Base-by-base conservation (phyloP, 73 alveolate species). In the Effrenium voratum region DNA sequence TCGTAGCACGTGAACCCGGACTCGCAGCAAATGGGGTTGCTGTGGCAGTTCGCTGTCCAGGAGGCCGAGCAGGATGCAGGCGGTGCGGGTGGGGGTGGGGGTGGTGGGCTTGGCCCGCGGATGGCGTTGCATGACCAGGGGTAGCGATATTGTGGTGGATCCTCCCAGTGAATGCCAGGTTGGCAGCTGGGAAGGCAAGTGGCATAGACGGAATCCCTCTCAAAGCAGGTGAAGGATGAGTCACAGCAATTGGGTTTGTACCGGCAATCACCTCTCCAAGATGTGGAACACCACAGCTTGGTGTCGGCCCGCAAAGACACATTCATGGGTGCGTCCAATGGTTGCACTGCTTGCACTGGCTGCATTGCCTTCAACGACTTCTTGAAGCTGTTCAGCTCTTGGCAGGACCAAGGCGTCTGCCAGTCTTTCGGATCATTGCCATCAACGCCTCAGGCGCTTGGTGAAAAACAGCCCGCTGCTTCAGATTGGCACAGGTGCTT, bases 81-180 rank as follows among this genome's bases (percentile, higher is more conserved):
- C 19, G 83, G 84, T 3, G 85, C 12, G 1, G 94, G 95, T 19
- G 95, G 41, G 0, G 97, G 97, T 2, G 97, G 97, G 1, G 34
- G 72, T 47, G 88, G 45, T 15, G 97, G 97, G 47, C 6, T 36
- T 24, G 49, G 30, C n/a, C 49, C 49, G 16, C 13, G 16, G 0
- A 90, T 44, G 49, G 36, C 97, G 34, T 76, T 43, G 36, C 97
- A 90, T 43, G 97, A 90, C 97, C 97, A 90, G 16, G 97, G 97
- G 41, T 3, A n/a, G 15, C 97, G 82, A 12, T 46, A 90, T 57
- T 90, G 97, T 45, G 97, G 97, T 4, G 97, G 97, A 22, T 90
- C 97, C 47, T 66, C 57, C 97, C 97, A 90, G 59, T 90, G 97
- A 80, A 90, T 90, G 73, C 97, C 97, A 16, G 73, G 88, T 32